These are phyloP conservation scores for Talaromyces adpressus DNA, from an alignment of 495 filamentous ascomycete species.

Conservation along the genomic window DNA sequence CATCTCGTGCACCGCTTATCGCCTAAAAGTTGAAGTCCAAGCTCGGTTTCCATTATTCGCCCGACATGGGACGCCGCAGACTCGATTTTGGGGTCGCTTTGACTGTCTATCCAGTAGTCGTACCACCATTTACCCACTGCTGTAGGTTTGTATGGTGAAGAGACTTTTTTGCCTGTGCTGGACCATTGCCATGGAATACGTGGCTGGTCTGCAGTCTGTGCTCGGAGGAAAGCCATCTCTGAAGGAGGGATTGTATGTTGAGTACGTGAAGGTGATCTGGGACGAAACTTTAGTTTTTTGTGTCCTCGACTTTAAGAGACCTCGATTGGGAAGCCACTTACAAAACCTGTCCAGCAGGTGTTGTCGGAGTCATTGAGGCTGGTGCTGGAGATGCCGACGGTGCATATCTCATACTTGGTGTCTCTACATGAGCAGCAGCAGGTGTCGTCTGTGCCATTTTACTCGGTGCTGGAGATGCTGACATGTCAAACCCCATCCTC, in stretches of 20 bases:
- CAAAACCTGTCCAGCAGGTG: not conserved
- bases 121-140: slow-evolving; percentile 1
- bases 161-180: not conserved
- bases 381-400: not conserved
- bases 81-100: not conserved
- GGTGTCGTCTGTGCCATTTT: not conserved
- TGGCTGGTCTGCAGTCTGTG: slow-evolving; percentile 1
- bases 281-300: not conserved
- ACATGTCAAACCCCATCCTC: not conserved
- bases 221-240: not conserved
- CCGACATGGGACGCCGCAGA: not conserved
- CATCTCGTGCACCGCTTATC: not conserved
- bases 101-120: not conserved
- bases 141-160: not conserved
- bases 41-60: slow-evolving; percentile 3
- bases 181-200: not conserved
- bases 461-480: not conserved
- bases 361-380: not conserved
- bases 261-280: not conserved
- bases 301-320: not conserved
- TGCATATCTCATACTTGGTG: not conserved
- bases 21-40: not conserved
- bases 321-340: not conserved
- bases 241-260: not conserved
- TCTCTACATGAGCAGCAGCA: not conserved